These are phyloP conservation scores for Aspergillaceae sp. DNA, from an alignment of 2,329 filamentous ascomycete genomes.

Conservation along the genomic window DNA sequence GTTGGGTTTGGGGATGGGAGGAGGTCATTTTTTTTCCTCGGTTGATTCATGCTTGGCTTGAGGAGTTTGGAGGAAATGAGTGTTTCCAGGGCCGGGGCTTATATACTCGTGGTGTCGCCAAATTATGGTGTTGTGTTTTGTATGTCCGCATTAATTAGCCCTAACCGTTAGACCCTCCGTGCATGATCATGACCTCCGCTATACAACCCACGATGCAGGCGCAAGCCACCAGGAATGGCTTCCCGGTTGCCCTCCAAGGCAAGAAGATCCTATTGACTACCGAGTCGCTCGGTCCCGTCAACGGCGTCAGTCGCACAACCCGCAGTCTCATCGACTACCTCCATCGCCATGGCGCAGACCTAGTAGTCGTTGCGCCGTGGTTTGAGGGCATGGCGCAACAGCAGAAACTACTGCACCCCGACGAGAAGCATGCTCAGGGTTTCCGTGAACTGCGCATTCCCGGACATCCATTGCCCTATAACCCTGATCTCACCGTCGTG, in stretches of 20 bases:
- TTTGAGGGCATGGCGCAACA: conserved; percentile 32
- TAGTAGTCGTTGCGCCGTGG: conserved; percentile 59
- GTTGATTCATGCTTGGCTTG: background rate
- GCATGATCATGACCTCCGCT: too few relatives aligned
- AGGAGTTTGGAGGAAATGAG: background rate
- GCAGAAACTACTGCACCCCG: conserved; percentile 27
- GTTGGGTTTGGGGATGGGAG: too few relatives aligned
- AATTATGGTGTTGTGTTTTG: too few relatives aligned
- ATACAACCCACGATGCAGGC: too few relatives aligned
- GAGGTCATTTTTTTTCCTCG: too few relatives aligned
- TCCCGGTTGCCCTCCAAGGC: conserved; percentile 44
- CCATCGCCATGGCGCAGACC: conserved; percentile 53
- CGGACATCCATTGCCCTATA: conserved; percentile 61
- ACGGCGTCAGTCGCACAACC: conserved; percentile 64
- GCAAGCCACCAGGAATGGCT: conserved; percentile 13
- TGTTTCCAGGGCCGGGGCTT: background rate
- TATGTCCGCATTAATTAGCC: too few relatives aligned
- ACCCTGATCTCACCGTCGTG: conserved; percentile 61
- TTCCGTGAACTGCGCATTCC: conserved; percentile 50
- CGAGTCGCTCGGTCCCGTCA: conserved; percentile 63
- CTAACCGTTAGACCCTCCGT: too few relatives aligned
- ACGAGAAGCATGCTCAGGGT: conserved; percentile 19
- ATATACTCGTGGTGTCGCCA: too few relatives aligned
- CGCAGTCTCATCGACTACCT: conserved; percentile 61
- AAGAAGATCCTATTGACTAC: conserved; percentile 60